phyloP scores from a whole-genome alignment of 495 filamentous ascomycete genomes.

The Penicillium atrosanguineum region DNA sequence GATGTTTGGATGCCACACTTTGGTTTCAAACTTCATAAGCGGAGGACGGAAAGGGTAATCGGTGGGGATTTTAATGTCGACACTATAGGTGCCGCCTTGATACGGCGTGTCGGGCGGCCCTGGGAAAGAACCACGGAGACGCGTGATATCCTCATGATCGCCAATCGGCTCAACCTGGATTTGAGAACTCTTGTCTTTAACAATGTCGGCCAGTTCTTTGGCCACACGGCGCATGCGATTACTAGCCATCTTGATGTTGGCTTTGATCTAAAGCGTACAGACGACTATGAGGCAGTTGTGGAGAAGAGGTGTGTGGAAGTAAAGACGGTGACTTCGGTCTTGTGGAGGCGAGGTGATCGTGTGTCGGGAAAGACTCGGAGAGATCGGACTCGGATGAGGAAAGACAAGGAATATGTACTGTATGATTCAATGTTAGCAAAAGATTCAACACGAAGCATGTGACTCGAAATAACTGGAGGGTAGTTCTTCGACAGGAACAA shows the following conservation, averaged over 20 bases:
- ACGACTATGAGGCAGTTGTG: not conserved
- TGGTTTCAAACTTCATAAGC: slow-evolving; percentile 89
- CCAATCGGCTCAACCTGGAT: slow-evolving; percentile 67
- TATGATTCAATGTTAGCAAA: not conserved
- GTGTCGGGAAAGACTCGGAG: not conserved
- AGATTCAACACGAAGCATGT: not conserved
- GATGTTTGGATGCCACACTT: slow-evolving; percentile 97
- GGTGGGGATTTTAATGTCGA: slow-evolving; percentile 83
- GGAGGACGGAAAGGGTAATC: slow-evolving; percentile 96
- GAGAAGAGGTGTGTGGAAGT: slow-evolving; percentile 2
- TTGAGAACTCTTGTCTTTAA: slow-evolving; percentile 69
- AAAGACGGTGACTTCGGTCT: not conserved
- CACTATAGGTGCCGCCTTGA: slow-evolving; percentile 76
- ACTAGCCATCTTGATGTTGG: slow-evolving; percentile 58
- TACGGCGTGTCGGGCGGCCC: slow-evolving; percentile 94
- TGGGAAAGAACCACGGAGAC: slow-evolving; percentile 77
- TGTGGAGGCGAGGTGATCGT: not conserved
- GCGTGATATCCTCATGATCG: slow-evolving; percentile 69
- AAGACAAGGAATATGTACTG: not conserved
- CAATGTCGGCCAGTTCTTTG: slow-evolving; percentile 90
- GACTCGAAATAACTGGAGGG: not conserved
- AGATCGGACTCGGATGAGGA: not conserved
- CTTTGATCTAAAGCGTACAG: not conserved
- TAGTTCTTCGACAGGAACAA: too few species aligned
- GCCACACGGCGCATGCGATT: slow-evolving; percentile 79